These are phyloP conservation scores for Gloeophyllum trabeum DNA, from an alignment of 768 basidiomycete species.

Conservation along the genomic window DNA sequence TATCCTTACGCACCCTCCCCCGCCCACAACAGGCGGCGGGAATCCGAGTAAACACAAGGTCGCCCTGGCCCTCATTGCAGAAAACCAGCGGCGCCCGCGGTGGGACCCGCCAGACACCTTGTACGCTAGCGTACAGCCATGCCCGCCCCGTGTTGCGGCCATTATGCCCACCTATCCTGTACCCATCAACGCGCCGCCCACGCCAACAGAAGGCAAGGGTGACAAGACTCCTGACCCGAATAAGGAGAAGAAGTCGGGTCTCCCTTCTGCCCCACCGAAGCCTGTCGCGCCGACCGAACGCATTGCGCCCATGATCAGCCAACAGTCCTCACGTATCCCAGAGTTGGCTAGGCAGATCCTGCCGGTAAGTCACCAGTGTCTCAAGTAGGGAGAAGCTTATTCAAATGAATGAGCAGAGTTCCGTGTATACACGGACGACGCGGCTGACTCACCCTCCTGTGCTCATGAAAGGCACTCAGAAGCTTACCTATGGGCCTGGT, in stretches of 20 bases:
- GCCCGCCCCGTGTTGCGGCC: conserved; percentile 48
- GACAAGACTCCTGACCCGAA: conserved; percentile 18
- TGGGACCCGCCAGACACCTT: conserved; percentile 65
- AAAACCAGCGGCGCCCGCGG: conserved; percentile 43
- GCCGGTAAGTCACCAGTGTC: conserved; percentile 34
- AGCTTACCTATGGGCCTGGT: conserved; percentile 28
- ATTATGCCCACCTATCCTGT: conserved; percentile 60
- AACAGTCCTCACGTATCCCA: conserved; percentile 55
- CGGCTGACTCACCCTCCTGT: conserved; percentile 57
- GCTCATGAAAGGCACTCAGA: conserved; percentile 36
- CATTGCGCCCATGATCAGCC: conserved; percentile 51
- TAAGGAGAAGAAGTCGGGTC: conserved; percentile 36
- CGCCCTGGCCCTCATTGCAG: conserved; percentile 56
- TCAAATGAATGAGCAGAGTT: conserved; percentile 22
- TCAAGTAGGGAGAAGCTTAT: not conserved
- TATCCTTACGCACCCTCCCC: conserved; percentile 60
- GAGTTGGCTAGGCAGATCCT: conserved; percentile 56
- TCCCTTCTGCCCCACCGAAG: conserved; percentile 24
- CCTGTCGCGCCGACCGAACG: conserved; percentile 34
- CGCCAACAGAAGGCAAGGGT: conserved; percentile 9
- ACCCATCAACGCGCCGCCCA: conserved; percentile 22
- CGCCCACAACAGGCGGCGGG: conserved; percentile 30
- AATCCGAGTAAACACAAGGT: conserved; percentile 64
- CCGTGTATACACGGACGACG: conserved; percentile 44
- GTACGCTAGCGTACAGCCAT: conserved; percentile 46